These are phyloP conservation scores for Flaveria brownii DNA, from an alignment of 129 eudicot species.

Conservation along the genomic window DNA sequence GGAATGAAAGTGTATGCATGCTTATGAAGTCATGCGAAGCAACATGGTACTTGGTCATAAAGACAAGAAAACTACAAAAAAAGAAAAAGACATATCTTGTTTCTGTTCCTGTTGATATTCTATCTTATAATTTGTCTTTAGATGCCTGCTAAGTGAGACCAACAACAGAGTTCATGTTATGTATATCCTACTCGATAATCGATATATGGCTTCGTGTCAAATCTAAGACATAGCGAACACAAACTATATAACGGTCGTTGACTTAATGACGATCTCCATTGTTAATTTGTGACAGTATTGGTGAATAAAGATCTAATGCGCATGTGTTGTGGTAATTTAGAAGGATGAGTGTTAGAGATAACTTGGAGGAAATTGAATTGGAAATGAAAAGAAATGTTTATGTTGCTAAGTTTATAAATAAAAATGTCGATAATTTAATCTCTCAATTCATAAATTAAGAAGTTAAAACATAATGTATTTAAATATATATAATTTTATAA, in stretches of 20 bases:
- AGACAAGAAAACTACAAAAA: constrained; percentile 36
- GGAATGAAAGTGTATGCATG: constrained; percentile 30
- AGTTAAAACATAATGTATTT: too few relatives aligned
- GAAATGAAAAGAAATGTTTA: too few relatives aligned
- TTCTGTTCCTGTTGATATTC: not conserved
- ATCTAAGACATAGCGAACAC: not conserved
- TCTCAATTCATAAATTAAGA: too few relatives aligned
- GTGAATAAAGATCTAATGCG: not conserved
- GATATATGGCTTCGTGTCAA: not conserved
- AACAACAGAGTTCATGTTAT: not conserved
- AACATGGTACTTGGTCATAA: constrained; percentile 42
- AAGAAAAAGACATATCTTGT: not conserved
- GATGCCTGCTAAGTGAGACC: constrained; percentile 22
- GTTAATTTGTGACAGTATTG: too few relatives aligned
- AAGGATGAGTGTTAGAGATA: not conserved
- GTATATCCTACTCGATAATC: not conserved
- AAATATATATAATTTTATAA: too few relatives aligned
- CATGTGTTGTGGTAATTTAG: not conserved
- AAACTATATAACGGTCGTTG: too few relatives aligned
- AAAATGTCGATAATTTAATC: too few relatives aligned
- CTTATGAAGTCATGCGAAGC: constrained; percentile 47
- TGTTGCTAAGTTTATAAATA: too few relatives aligned
- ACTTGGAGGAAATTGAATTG: not conserved
- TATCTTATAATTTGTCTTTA: constrained; percentile 1
- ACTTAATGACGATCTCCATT: too few relatives aligned